Conservation (phyloP, 2,329 filamentous ascomycete genomes). For the Penicillium sp. region DNA sequence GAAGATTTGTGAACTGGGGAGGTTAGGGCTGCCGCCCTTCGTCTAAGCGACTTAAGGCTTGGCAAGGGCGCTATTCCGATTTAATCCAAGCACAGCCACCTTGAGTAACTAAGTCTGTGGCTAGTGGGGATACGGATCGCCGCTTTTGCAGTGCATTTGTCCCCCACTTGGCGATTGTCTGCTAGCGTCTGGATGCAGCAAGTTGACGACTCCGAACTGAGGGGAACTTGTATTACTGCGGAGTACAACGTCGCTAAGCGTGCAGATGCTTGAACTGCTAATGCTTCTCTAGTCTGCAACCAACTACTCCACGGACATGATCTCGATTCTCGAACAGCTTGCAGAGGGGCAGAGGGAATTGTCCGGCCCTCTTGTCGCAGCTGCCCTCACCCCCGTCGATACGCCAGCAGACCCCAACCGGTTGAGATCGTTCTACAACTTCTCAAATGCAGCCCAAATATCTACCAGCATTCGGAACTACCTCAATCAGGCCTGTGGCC, state of each 20-base stretch:
- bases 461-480: conserved; percentile 72
- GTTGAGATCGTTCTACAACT: conserved; percentile 72
- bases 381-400: conserved; percentile 73
- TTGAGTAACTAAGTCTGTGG: conserved; percentile 7
- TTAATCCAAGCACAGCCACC: conserved; percentile 23
- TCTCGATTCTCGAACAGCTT: conserved; percentile 75
- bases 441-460: conserved; percentile 69
- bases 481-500: conserved; percentile 65
- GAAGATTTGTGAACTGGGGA: conserved; percentile 49
- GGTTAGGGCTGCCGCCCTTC: conserved; percentile 51
- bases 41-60: conserved; percentile 45
- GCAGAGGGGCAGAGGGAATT: conserved; percentile 66
- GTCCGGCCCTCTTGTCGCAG: conserved; percentile 75
- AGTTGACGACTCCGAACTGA: conserved; percentile 10
- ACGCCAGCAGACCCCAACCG: conserved; percentile 66
- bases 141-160: conserved; percentile 14
- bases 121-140: conserved; percentile 16
- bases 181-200: background rate
- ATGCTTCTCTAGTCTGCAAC: background rate
- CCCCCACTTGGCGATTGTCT: conserved; percentile 20
- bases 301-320: conserved; percentile 59
- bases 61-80: conserved; percentile 34
- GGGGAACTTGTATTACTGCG: background rate
- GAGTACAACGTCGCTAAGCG: background rate
- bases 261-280: conserved; percentile 1